Evolutionary conservation across 2,329 filamentous ascomycete genomes (phyloP), one percentile per base, ranked within the genome.

Genomic region (Hymenoscyphus occultus): DNA sequence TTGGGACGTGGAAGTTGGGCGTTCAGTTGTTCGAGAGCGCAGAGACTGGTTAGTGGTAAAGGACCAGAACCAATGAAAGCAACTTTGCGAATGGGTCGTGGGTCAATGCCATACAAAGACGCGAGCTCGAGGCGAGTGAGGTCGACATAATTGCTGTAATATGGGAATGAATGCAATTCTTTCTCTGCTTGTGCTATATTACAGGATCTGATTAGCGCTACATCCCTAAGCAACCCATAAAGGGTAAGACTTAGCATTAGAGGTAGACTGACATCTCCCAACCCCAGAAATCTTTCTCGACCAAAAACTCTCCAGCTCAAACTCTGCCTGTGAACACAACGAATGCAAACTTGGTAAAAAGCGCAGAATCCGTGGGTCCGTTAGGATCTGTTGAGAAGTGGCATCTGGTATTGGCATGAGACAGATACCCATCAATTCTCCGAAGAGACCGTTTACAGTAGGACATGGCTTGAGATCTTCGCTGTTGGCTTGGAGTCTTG

Each of bases 41-140:
- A 82, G 2, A 84, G 70, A 0, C 79, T 80, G 0, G 81, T 83
- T 16, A 84, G 69, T 0, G 82, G 82, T 1, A 84, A 70, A 0
- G 82, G 81, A 0, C 82, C 82, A 0, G 80, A 82, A 13, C 82
- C 82, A 3, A 84, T 76, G 68, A 84, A 83, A 1, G 79, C 80
- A 19, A 84, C 74, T 6, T 71, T 76, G 0, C 64, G 65, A 0
- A 77, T 76, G 1, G 69, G 59, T n/a, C 67, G 16, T 0, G 70
- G 67, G 1, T 75, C 69, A 0, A 70, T 66, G 3, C 78, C 75
- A 13, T 73, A 66, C 4, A 84, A 73, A 9, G 79, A 76, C 31
- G 74, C 74, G 31, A 81, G 75, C 70, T 84, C 82, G 48, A 84
- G 75, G 14, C 76, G 76, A 0, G 80, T 78, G 35, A 84, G 77